phyloP scores from a whole-genome alignment of 2,329 filamentous ascomycete genomes.

The Pseudocercospora ulei region DNA sequence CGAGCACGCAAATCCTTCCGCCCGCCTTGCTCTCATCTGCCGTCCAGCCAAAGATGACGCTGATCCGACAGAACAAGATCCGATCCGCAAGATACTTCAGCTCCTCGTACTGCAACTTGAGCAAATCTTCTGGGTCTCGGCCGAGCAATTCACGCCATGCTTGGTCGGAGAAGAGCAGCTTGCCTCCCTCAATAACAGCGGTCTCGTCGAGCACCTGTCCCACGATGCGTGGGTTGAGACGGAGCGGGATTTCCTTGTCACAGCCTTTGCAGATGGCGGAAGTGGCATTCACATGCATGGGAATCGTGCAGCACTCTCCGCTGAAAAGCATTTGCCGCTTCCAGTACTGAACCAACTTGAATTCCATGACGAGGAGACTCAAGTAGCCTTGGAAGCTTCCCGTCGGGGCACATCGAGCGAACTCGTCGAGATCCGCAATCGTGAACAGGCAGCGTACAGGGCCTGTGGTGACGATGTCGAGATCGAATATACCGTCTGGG shows the following conservation, averaged over 20 bases:
- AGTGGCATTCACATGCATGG: constrained; percentile 46
- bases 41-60: constrained; percentile 49
- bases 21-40: constrained; percentile 30
- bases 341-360: constrained; percentile 37
- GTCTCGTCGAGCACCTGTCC: constrained; percentile 48
- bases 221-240: constrained; percentile 40
- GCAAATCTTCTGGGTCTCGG: constrained; percentile 39
- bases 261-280: constrained; percentile 38
- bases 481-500: constrained; percentile 31
- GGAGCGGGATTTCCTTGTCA: constrained; percentile 32
- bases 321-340: constrained; percentile 41
- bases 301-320: constrained; percentile 46
- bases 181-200: constrained; percentile 44
- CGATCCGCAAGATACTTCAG: constrained; percentile 46
- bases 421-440: constrained; percentile 41
- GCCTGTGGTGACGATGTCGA: constrained; percentile 20
- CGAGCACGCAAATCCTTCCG: constrained; percentile 35
- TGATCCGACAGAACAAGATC: constrained; percentile 46
- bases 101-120: constrained; percentile 34
- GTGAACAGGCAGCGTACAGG: constrained; percentile 36
- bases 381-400: constrained; percentile 40
- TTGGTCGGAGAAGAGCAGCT: constrained; percentile 45
- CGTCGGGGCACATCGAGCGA: constrained; percentile 32
- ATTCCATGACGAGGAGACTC: constrained; percentile 38
- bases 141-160: constrained; percentile 48